phyloP scores from a whole-genome alignment of 139 green algal species.

The Closterium sp. region DNA sequence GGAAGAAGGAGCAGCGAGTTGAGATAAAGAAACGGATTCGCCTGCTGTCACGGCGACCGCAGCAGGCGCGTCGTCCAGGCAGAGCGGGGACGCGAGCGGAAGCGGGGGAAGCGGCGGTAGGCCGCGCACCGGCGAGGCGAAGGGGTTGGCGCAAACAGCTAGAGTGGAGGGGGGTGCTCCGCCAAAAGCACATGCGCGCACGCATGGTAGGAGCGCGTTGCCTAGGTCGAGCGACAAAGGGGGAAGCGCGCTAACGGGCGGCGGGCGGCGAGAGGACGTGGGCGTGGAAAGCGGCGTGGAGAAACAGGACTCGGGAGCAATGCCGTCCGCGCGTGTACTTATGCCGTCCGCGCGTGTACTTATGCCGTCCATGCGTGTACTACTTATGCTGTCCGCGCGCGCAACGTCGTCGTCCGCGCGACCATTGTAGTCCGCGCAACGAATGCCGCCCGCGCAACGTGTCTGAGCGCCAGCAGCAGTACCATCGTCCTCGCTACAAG shows the following conservation, averaged over 20 bases:
- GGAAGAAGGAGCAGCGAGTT: background rate
- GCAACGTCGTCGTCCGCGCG: too few species aligned
- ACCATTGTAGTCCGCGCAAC: too few species aligned
- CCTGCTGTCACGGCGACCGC: background rate
- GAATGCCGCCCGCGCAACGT: too few species aligned
- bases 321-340: background rate
- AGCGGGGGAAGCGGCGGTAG: background rate
- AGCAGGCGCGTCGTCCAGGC: background rate
- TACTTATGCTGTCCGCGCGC: too few species aligned
- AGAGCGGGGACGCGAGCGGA: background rate
- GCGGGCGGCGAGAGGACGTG: too few species aligned
- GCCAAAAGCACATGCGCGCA: background rate
- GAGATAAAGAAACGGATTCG: background rate
- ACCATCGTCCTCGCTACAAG: background rate
- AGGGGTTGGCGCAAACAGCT: background rate
- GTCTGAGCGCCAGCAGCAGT: too few species aligned
- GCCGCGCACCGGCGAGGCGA: background rate
- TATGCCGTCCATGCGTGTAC: too few species aligned
- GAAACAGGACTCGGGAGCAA: background rate
- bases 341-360: background rate
- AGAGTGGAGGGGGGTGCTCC: background rate
- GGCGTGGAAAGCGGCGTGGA: background rate
- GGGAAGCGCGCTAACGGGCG: background rate
- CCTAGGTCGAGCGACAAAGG: background rate
- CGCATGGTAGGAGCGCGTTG: background rate